Evolutionary conservation across 2,329 filamentous ascomycete genomes (phyloP).

Genomic region (Beauveria varroae): DNA sequence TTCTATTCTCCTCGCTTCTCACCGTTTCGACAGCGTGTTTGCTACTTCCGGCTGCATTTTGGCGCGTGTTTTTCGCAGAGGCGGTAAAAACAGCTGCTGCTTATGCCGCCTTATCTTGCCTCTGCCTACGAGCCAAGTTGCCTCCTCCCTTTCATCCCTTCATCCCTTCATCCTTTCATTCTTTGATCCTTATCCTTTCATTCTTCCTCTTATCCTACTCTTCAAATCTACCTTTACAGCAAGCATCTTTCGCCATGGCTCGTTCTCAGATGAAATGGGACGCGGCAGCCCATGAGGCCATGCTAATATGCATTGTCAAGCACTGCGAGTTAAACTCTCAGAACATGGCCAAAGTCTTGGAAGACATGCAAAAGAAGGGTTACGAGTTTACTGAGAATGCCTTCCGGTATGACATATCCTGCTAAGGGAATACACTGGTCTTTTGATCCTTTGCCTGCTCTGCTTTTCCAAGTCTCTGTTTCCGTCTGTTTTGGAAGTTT

Average conservation of each 20-base stretch:
- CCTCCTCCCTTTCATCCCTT: background rate
- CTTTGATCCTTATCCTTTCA: background rate
- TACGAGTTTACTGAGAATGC: constrained; percentile 34
- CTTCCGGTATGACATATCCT: constrained; percentile 28
- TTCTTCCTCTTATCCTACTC: background rate
- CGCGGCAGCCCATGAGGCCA: constrained; percentile 33
- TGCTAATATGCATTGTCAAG: constrained; percentile 34
- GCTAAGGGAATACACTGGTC: background rate
- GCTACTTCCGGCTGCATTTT: background rate
- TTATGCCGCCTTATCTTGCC: background rate
- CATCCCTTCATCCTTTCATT: background rate
- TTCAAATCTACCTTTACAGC: background rate
- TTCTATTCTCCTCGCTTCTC: background rate
- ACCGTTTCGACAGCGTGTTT: background rate
- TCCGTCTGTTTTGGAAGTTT: background rate
- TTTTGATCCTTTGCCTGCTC: background rate
- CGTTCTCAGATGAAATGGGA: constrained; percentile 32
- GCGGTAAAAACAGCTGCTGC: background rate
- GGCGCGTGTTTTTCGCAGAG: background rate
- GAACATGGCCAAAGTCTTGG: constrained; percentile 30
- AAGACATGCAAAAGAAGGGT: constrained; percentile 28
- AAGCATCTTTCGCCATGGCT: background rate
- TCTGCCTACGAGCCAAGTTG: background rate
- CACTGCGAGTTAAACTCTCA: constrained; percentile 24
- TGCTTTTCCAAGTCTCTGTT: background rate